A percentile compares a stretch with the other conserved stretches of the same genome.
Evolutionary conservation across 2,329 filamentous ascomycete genomes (phyloP).

Genomic region (Penicillium sp.): DNA sequence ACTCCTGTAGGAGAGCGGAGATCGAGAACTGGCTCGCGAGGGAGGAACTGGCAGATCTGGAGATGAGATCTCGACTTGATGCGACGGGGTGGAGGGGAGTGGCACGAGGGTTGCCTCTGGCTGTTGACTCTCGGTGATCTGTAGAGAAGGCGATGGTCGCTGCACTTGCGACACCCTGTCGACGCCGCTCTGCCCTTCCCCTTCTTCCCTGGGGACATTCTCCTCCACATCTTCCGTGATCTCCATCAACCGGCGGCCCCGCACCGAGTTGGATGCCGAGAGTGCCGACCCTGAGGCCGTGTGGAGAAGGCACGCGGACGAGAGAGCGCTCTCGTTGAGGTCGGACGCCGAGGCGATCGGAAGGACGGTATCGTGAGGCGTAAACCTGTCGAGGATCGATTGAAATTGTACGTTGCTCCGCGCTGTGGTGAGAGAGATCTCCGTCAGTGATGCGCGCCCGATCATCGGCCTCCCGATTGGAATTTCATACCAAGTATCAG

Average conservation of each 20-base stretch:
- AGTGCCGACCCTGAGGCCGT: slow-evolving; percentile 79
- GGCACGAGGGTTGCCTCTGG: slow-evolving; percentile 34
- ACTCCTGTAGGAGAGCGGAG: slow-evolving; percentile 14
- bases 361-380: slow-evolving; percentile 80
- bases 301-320: slow-evolving; percentile 81
- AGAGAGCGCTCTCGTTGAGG: slow-evolving; percentile 80
- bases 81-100: slow-evolving; percentile 17
- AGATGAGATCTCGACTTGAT: slow-evolving; percentile 11
- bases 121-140: slow-evolving; percentile 24
- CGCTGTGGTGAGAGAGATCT: slow-evolving; percentile 47
- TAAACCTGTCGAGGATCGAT: slow-evolving; percentile 60
- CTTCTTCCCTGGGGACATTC: slow-evolving; percentile 49
- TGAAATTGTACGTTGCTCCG: slow-evolving; percentile 69
- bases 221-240: slow-evolving; percentile 93
- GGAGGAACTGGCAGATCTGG: slow-evolving; percentile 14
- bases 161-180: slow-evolving; percentile 16
- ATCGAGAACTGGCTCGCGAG: slow-evolving; percentile 16
- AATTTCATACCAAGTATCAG: slow-evolving; percentile 72
- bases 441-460: slow-evolving; percentile 1
- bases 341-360: slow-evolving; percentile 68
- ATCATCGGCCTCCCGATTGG: not conserved
- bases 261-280: slow-evolving; percentile 74
- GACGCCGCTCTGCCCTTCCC: slow-evolving; percentile 40
- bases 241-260: slow-evolving; percentile 73
- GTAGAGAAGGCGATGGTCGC: slow-evolving; percentile 16